Base-by-base conservation (phyloP, 192 early-diverging fungal genomes). In the Entomortierella lignicola region DNA sequence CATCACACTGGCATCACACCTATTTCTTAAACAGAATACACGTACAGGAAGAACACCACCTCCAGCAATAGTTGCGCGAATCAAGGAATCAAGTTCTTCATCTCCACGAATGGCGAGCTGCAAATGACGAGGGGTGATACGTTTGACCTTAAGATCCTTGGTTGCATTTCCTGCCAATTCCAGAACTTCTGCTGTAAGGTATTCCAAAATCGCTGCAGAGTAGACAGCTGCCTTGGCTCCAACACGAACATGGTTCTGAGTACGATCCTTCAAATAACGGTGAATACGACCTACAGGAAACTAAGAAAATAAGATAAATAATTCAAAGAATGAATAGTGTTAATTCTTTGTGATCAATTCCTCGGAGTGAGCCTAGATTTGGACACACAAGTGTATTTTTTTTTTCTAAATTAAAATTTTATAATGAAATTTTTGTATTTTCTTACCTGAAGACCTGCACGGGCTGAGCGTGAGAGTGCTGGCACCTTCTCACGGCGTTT, bases 261-360 rank as follows among this genome's bases (percentile, higher is more conserved):
- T 90, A 66, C 90, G 85, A 63, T 89, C 87, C 83, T 96, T 96
- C 75, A 96, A 83, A 75, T 96, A 96, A 62, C 96, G 89, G 81
- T 97, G 96, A 71, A 97, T 93, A 85, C 96, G 95, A 30, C 96
- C 94, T 17, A 97, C 96, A 27, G 96, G 96, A 71, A 97, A 97
- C 88, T 97, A 88, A 82, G 4, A 18, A 4, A 5, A 25, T 6
- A 29, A 29, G 27, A 30, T 2, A 58, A 58, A 58, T n/a, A n/a
- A n/a, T n/a, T n/a, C n/a, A n/a, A 37, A 58, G 29, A 20, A 39
- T 7, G 32, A n/a, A 12, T 6, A 21, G 10, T 10, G 11, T 10
- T 29, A 30, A 25, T 17, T 50, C 48, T 50, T 50, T 17, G 21
- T 50, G 48, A 50, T 50, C 48, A 50, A 50, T 44, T 8, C 17